phyloP scores from a whole-genome alignment of 2,329 filamentous ascomycete species.

The Clonostachys rosea region DNA sequence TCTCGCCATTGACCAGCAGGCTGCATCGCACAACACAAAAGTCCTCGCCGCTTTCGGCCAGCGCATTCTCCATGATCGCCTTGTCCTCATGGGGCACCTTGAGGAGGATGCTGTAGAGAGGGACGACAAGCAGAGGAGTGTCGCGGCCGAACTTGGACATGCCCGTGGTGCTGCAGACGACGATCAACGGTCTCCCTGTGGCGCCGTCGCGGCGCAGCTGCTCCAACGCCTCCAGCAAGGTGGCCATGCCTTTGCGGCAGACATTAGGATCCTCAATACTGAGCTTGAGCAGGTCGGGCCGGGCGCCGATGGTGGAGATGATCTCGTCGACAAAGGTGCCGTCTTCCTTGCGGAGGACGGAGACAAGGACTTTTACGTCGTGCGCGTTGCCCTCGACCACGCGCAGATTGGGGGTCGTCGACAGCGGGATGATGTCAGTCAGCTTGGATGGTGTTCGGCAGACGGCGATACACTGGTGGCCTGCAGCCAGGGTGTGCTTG shows the following conservation, averaged over 20 bases:
- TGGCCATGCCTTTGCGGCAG: conserved; percentile 36
- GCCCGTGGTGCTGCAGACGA: conserved; percentile 32
- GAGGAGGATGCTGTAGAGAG: conserved; percentile 36
- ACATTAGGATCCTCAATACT: conserved; percentile 39
- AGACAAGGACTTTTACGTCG: conserved; percentile 27
- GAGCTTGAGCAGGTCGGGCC: conserved; percentile 20
- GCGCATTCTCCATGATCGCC: conserved; percentile 32
- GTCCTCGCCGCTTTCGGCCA: conserved; percentile 19
- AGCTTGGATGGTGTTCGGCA: conserved; percentile 46
- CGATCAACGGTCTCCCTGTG: conserved; percentile 21
- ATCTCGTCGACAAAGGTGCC: neutral
- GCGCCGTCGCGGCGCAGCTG: conserved; percentile 17
- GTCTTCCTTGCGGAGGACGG: conserved; percentile 21
- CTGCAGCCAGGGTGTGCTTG: conserved; percentile 34
- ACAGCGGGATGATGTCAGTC: conserved; percentile 21
- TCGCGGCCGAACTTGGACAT: conserved; percentile 29
- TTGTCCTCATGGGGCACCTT: conserved; percentile 41
- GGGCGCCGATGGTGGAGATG: conserved; percentile 7
- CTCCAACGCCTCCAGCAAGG: conserved; percentile 32
- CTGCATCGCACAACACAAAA: conserved; percentile 32
- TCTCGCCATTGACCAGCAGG: conserved; percentile 22
- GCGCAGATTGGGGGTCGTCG: conserved; percentile 26
- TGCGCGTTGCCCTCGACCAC: conserved; percentile 43
- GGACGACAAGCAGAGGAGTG: conserved; percentile 32
- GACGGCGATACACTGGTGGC: conserved; percentile 41